phyloP scores from a whole-genome alignment of 306 rosid species.

The Nissolia schottii region DNA sequence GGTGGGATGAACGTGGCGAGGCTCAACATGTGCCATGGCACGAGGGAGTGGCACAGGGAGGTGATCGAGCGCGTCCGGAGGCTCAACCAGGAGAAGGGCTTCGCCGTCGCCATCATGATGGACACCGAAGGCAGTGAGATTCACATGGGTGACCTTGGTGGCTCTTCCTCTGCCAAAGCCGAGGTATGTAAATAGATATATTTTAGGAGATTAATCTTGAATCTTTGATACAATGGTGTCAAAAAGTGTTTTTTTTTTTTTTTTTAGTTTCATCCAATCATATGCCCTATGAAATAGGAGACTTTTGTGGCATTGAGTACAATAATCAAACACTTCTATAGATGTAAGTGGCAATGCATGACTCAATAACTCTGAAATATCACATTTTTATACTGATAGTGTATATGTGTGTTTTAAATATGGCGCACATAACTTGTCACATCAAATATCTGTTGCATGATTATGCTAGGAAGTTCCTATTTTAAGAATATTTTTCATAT shows the following conservation, averaged over 20 bases:
- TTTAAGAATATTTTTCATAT: no score
- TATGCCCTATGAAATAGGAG: no score
- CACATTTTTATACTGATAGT: no score
- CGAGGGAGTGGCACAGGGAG: slow-evolving; percentile 73
- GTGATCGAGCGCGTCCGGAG: slow-evolving; percentile 72
- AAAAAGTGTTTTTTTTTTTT: no score
- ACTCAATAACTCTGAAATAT: no score
- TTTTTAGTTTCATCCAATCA: not conserved
- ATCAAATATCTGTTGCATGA: no score
- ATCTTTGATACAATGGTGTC: no score
- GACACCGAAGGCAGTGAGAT: slow-evolving; percentile 99
- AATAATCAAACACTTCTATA: no score
- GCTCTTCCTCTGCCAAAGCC: slow-evolving; percentile 86
- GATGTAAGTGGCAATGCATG: no score
- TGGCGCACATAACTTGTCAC: not conserved
- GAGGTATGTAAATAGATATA: no score
- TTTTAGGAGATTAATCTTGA: no score
- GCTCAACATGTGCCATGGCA: slow-evolving; percentile 94
- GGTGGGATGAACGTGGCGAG: slow-evolving; percentile 98
- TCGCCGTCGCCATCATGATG: slow-evolving; percentile 97
- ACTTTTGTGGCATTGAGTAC: no score
- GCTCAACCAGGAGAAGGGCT: slow-evolving; percentile 88
- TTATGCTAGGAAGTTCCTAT: not conserved
- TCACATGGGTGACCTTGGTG: slow-evolving; percentile 98
- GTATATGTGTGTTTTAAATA: not conserved